Evolutionary conservation across 495 filamentous ascomycete species (phyloP), one percentile per base, ranked within the genome.

Genomic region (Xylaria sp.): DNA sequence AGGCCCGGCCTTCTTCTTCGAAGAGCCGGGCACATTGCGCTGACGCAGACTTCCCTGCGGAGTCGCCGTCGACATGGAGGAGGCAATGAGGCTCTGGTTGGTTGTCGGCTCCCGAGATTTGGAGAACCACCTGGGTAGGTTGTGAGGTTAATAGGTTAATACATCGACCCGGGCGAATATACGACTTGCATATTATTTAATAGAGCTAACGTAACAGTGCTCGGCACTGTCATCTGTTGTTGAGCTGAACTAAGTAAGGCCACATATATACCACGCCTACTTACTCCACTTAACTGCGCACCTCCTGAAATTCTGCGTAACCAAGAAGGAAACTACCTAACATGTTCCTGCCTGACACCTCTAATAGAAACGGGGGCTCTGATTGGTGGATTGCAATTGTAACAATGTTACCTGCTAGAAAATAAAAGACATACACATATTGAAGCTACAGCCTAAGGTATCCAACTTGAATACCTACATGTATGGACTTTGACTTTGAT

Each of bases 31-130:
- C 67, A 87, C 84, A 67, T 84, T 86, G 70, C 86, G 80, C 79
- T 88, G 86, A 74, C 87, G 85, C 78, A 88, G 74, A 76, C 82
- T 83, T 73, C 85, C 84, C 75, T 85, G 82, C 64, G 83, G 82
- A 68, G 81, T 76, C 67, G 82, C 57, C 37, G 59, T 62, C 59
- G 59, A 68, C 83, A 84, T 86, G 48, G 31, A 67, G 52, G 44
- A 67, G 9, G 63, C 17, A 33, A 67, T n/a, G 29, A 61, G n/a
- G 26, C n/a, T 46, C 64, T 53, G 64, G 64, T 67, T 67, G 64
- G 64, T 37, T 41, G 64, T 67, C 37, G 48, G 26, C 41, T 55
- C 44, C 44, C 62, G 37, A 55, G 64, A 46, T 55, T 67, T 67
- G 64, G 64, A 44, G 40, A 67, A 67, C 31, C 7, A 12, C 33